Evolutionary conservation across 805 yeast species (phyloP), one percentile per base, ranked within the genome.

Genomic region (Nakazawaea wickerhamii): DNA sequence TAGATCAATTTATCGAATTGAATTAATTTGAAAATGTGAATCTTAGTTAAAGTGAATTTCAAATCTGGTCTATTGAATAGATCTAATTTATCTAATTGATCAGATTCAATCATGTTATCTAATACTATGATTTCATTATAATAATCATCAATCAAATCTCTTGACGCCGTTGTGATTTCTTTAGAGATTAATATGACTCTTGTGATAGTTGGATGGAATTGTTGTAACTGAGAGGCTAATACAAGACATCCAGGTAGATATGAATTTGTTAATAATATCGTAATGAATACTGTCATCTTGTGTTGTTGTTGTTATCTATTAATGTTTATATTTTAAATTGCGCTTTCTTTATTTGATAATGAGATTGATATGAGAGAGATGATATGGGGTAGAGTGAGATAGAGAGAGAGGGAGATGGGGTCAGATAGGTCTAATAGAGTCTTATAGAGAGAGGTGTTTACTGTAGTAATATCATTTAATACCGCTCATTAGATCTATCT

Each of bases 1-100:
- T 80, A 84, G 14, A 81, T 55, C 1, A 83, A 57, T 40, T 64
- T 68, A 10, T 72, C 73, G 52, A 61, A 73, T 14, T 60, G 44
- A 10, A 47, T 47, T 36, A 58, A 65, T 22, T 59, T 55, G 85
- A 86, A 82, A 25, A 76, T 60, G 38, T 70, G 64, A 25, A 82
- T 58, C 54, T 82, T 82, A 23, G 84, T 72, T 49, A 72, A 65
- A 3, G 80, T 68, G 19, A 41, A 48, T 18, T 46, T 46, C 37
- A 63, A 49, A 23, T 63, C 67, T 10, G 54, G 48, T 38, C 68
- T 50, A n/a, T 54, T 44, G n/a, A 59, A 42, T 15, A 59, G 17
- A 7, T 27, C 18, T n/a, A 42, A 27, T 17, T 37, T 36, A 8
- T 18, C 32, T 13, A 14, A 4, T 8, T 43, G 33, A 13, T 13